A percentile compares a stretch with the other conserved stretches of the same genome.
phyloP scores from a whole-genome alignment of 1,284 basidiomycete species.

The Malassezia globosa region DNA sequence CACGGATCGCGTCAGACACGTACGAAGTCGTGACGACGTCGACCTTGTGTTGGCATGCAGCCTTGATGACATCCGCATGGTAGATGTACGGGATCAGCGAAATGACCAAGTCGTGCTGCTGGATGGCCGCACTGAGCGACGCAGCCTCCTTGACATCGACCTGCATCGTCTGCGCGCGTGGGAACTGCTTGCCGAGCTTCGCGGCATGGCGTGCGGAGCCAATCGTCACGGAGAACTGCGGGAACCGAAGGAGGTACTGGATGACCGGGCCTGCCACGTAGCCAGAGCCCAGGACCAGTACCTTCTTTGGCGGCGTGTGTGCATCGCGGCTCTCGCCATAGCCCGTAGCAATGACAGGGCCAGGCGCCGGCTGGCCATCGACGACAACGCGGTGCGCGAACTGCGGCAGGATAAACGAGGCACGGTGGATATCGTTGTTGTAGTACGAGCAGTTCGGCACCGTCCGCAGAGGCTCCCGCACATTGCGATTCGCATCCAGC shows the following conservation, averaged over 20 bases:
- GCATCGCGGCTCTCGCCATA: constrained; percentile 47
- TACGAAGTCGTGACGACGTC: constrained; percentile 96
- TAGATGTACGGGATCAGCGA: constrained; percentile 92
- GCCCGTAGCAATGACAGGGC: constrained; percentile 49
- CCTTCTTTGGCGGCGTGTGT: constrained; percentile 56
- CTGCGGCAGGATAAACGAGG: constrained; percentile 81
- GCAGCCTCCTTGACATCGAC: constrained; percentile 68
- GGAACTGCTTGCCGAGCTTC: constrained; percentile 61
- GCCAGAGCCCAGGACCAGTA: constrained; percentile 84
- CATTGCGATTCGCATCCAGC: constrained; percentile 52
- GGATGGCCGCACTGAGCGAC: constrained; percentile 68
- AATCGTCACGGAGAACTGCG: constrained; percentile 72
- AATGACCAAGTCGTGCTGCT: constrained; percentile 82
- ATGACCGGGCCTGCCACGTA: constrained; percentile 89
- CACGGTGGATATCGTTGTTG: constrained; percentile 67
- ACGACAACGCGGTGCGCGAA: constrained; percentile 59
- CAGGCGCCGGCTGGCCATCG: constrained; percentile 37
- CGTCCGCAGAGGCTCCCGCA: constrained; percentile 53
- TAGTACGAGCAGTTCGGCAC: constrained; percentile 64
- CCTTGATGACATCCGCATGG: constrained; percentile 83
- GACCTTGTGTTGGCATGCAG: constrained; percentile 86
- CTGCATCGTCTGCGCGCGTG: constrained; percentile 60
- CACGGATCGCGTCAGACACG: constrained; percentile 81
- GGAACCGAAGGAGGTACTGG: constrained; percentile 76
- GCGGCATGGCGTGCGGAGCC: constrained; percentile 50